Evolutionary conservation across 2,329 filamentous ascomycete species (phyloP), one percentile per base, ranked within the genome.

Genomic region (Pleurostoma richardsiae): DNA sequence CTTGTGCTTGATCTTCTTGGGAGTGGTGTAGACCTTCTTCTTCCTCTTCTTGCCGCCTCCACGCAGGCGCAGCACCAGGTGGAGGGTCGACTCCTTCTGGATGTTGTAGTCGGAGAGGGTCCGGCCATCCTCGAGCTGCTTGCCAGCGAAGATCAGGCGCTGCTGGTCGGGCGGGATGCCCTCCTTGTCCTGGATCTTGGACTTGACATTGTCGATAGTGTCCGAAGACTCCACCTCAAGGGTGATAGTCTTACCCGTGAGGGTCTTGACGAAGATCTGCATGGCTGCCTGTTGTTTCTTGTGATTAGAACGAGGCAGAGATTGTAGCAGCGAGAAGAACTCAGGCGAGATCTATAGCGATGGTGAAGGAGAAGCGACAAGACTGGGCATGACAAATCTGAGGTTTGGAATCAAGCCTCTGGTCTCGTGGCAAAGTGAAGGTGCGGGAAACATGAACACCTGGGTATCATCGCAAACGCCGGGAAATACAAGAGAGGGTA

Each of bases 1-100:
- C 91, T 99, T 99, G 87, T 99, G 94, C 94, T 99, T 99, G 88
- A 99, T 99, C 90, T 99, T 99, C 91, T 99, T 99, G 74, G 94
- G 94, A 68, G 94, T 99, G 73, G 90, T 97, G 88, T 99, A 99
- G 64, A 99, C 94, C 91, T 99, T 99, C 90, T 96, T 96, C 90
- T 99, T 99, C 77, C 95, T 86, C 89, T 97, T 96, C 90, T 99
- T 99, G 71, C 76, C 91, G 76, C 92, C 94, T 83, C 94, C 94
- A 83, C 92, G 94, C 54, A 99, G 90, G 71, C 94, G 90, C 65
- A 99, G 86, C 65, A 99, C 94, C 64, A 97, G 80, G 79, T 99
- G 94, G 60, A 99, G 90, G 65, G 94, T 99, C 62, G 85, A 91
- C 85, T 97, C 92, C 87, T 99, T 99, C 86, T 99, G 94, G 82